Evolutionary conservation across 2,329 filamentous ascomycete species (phyloP), one percentile per base, ranked within the genome.

Genomic region (Herpotrichia juniperi): DNA sequence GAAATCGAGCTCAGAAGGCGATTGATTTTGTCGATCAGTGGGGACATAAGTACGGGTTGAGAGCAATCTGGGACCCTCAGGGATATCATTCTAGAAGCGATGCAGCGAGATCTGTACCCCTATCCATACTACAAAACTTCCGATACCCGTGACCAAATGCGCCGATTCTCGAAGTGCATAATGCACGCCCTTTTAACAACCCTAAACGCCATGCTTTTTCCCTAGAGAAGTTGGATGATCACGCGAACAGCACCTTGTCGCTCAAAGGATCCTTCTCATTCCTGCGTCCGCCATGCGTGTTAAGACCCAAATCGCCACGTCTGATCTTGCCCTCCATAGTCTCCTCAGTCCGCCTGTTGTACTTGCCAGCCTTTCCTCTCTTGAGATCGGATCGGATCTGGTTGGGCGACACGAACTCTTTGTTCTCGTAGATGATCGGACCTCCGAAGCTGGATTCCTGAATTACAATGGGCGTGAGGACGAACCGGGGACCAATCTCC

Each of bases 361-460:
- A 93, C 62, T 86, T 86, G 43, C 85, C 83, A 0, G 93, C 91
- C 80, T 91, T 92, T 62, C 83, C 81, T 75, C 85, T 80, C 63
- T 91, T 82, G 62, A 96, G 75, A 58, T 97, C 94, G 34, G 91
- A 82, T 61, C 94, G 83, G 58, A 97, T 86, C 77, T 97, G 91
- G 83, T 99, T 99, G 9, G 94, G 94, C 62, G 89, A 94, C 48
- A 99, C 90, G 67, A 96, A 99, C 74, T 96, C 89, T 81, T 91
- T 94, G 80, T 97, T 97, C 81, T 97, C 91, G 78, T 96, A 99
- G 69, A 99, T 96, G 59, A 97, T 91, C 2, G 94, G 93, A 0
- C 94, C 94, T 48, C 93, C 93, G 64, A 99, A 97, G 55, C 90
- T 93, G 37, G 91, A 92, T 73, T 99, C 94, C 64, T 96, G 87